Evolutionary conservation across 768 basidiomycete genomes (phyloP), one percentile per base, ranked within the genome.

Genomic region (Mycena olivaceomarginata): DNA sequence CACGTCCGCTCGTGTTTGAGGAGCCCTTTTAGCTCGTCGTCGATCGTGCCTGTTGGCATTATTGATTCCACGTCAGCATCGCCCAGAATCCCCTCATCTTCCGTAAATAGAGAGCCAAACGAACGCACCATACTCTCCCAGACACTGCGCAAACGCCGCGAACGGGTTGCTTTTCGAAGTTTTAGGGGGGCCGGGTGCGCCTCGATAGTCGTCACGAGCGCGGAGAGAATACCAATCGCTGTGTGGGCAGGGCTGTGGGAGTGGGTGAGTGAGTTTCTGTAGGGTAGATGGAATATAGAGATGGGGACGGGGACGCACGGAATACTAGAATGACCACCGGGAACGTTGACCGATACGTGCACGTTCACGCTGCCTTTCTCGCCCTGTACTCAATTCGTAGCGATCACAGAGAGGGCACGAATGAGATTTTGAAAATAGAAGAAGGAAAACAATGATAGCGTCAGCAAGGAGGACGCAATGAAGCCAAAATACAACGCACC

Each of bases 281-380:
- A 48, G 46, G 15, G 20, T 6, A n/a, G 51, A n/a, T 18, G 6
- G 18, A 53, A 53, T 20, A 20, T n/a, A 48, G 16, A 16, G 46
- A 6, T 48, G 51, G 2, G n/a, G 10, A 51, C n/a, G 13, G 10
- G 9, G 15, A 70, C 74, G 43, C 51, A 76, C 25, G 94, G 93
- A 2, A 93, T 82, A 76, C 90, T 91, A 1, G 93, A 93, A 79
- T 94, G 93, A 0, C 93, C 93, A 2, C 93, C 93, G 0, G 89
- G 84, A 0, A 89, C 86, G 57, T 83, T 80, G 22, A 93, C 89
- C 22, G 87, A 84, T 15, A 93, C 80, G 41, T 79, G 81, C 6
- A 90, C n/a, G 60, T 78, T 78, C 16, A 75, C 64, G 40, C 56
- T 67, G 41, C 77, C 73, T 25, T 78, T 75, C 46, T 78, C 77